Evolutionary conservation across 345 rosid species (phyloP).

Genomic region (Atalantia buxifolia): DNA sequence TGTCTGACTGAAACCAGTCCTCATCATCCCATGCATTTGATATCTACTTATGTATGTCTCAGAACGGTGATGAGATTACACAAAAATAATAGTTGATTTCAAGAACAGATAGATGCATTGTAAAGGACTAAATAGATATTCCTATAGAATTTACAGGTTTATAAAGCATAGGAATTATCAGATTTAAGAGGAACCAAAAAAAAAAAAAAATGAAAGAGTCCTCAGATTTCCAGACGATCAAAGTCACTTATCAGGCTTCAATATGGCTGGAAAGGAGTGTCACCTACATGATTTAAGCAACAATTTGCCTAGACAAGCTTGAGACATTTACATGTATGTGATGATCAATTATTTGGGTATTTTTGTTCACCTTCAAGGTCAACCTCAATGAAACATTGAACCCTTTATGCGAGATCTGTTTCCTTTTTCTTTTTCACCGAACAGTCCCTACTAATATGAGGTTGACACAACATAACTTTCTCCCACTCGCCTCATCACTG

Average conservation of each 20-base stretch:
- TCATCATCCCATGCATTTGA: background rate
- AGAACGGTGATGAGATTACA: background rate
- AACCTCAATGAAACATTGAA: background rate
- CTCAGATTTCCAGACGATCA: background rate
- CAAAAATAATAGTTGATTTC: background rate
- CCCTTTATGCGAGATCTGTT: too few species aligned
- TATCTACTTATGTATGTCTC: background rate
- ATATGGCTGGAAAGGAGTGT: constrained; percentile 10
- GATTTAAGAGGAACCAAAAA: background rate
- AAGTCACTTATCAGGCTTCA: constrained; percentile 8
- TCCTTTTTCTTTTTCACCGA: too few species aligned
- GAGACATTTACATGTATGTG: constrained; percentile 13
- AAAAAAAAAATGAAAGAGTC: constrained; percentile 1
- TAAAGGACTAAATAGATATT: background rate
- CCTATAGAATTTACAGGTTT: constrained; percentile 24
- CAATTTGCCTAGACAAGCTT: background rate
- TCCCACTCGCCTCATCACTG: background rate
- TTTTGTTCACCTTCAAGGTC: constrained; percentile 15
- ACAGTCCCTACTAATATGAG: background rate
- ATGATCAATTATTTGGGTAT: constrained; percentile 14
- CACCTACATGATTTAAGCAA: constrained; percentile 9
- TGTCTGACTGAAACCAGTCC: background rate
- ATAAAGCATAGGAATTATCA: constrained; percentile 7
- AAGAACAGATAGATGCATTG: background rate
- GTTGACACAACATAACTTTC: background rate